Evolutionary conservation across 148 eudicot species (phyloP).

Genomic region (Fagopyrum tataricum): DNA sequence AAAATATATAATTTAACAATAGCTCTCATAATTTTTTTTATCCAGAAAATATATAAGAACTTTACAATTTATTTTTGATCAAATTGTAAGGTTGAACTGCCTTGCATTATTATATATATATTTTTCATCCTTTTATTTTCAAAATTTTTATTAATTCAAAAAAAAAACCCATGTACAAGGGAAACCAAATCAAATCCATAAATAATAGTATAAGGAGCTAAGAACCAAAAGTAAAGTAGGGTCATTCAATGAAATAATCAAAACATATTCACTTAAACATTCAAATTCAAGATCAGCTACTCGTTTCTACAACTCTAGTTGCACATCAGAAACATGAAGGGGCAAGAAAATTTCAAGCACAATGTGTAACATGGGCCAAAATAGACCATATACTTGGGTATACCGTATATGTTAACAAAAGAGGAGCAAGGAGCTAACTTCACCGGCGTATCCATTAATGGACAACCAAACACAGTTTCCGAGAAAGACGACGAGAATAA

Average conservation of each 20-base stretch:
- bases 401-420: background rate
- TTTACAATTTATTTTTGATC: too few species aligned
- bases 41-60: too few species aligned
- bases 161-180: background rate
- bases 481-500: background rate
- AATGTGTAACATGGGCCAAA: background rate
- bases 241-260: background rate
- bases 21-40: too few species aligned
- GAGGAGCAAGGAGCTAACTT: background rate
- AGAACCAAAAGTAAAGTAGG: background rate
- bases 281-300: background rate
- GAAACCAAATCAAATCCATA: background rate
- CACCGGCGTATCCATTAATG: background rate
- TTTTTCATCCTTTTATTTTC: too few species aligned
- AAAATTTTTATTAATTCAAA: too few species aligned
- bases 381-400: background rate
- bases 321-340: background rate
- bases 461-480: too few species aligned
- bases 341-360: background rate
- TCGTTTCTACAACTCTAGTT: background rate
- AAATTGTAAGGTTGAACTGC: too few species aligned
- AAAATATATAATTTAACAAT: too few species aligned
- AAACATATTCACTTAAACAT: background rate
- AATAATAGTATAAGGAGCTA: background rate
- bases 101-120: too few species aligned